Conservation (phyloP, 164 flowering plant species). For the Magnolia sinica region DNA sequence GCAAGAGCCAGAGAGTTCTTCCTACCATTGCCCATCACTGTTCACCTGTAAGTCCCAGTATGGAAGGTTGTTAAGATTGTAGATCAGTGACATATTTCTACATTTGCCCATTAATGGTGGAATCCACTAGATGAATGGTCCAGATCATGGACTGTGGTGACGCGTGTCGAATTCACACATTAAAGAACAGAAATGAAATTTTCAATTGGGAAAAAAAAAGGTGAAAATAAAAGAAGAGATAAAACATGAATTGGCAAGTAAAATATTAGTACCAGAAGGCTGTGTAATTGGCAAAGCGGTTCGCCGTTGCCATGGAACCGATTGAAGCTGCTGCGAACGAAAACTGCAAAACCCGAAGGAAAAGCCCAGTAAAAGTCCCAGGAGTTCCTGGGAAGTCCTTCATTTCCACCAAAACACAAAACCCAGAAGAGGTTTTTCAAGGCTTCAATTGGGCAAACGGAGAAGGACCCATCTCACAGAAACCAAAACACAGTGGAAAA, state of each 20-base stretch:
- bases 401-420: constrained; percentile 33
- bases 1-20: too few relatives aligned
- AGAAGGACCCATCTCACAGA: background rate
- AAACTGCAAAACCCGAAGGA: constrained; percentile 53
- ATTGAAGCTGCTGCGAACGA: constrained; percentile 62
- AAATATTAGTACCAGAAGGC: constrained; percentile 56
- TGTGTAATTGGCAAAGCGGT: constrained; percentile 44
- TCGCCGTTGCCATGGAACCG: constrained; percentile 49
- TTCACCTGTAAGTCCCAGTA: too few relatives aligned
- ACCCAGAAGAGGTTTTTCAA: background rate
- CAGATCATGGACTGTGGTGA: too few relatives aligned
- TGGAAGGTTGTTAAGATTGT: too few relatives aligned
- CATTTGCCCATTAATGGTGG: too few relatives aligned
- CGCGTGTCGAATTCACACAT: too few relatives aligned
- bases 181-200: background rate
- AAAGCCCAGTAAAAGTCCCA: constrained; percentile 56
- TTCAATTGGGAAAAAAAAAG: too few relatives aligned
- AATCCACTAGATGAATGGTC: too few relatives aligned
- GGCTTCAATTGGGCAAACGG: background rate
- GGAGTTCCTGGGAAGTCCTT: constrained; percentile 71
- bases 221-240: background rate
- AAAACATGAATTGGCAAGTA: background rate
- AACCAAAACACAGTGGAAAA: background rate
- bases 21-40: too few relatives aligned
- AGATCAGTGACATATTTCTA: too few relatives aligned